Evolutionary conservation across 441 rosid species (phyloP).

Genomic region (Erodium chrysanthum): DNA sequence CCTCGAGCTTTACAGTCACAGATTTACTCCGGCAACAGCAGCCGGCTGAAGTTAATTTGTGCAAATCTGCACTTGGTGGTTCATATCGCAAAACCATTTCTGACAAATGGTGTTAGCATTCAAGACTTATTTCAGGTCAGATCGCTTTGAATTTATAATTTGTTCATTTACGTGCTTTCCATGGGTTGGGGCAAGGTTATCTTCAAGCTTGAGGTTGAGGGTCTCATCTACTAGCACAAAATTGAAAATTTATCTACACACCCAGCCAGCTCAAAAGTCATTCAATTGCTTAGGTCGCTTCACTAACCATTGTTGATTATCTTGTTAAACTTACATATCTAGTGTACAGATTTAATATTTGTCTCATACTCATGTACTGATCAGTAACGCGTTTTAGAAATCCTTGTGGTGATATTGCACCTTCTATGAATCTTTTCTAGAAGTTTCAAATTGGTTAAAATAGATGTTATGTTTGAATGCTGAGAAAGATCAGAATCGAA

Average conservation of each 20-base stretch:
- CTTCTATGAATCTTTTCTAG: not conserved
- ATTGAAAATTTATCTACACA: not conserved
- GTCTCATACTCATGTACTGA: not conserved
- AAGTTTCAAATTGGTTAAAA: not conserved
- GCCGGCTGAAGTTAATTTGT: slow-evolving; percentile 53
- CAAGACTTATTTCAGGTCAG: slow-evolving; percentile 72
- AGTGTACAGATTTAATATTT: not conserved
- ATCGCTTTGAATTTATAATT: not conserved
- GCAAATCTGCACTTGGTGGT: slow-evolving; percentile 74
- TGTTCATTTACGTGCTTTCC: not conserved
- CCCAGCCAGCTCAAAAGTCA: not conserved
- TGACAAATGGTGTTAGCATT: slow-evolving; percentile 64
- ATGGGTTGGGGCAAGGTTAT: not conserved
- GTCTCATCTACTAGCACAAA: not conserved
- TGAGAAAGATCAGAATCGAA: not conserved
- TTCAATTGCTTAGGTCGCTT: not conserved
- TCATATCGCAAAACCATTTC: slow-evolving; percentile 72
- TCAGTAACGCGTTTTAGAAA: not conserved
- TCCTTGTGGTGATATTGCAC: not conserved
- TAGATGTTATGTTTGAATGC: not conserved
- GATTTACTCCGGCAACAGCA: slow-evolving; percentile 44
- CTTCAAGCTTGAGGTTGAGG: slow-evolving; percentile 6
- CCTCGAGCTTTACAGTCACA: slow-evolving; percentile 42
- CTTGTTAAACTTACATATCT: not conserved
- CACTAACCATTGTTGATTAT: not conserved